Conservation (phyloP, 139 green algal genomes). For the Chlorella sorokiniana region DNA sequence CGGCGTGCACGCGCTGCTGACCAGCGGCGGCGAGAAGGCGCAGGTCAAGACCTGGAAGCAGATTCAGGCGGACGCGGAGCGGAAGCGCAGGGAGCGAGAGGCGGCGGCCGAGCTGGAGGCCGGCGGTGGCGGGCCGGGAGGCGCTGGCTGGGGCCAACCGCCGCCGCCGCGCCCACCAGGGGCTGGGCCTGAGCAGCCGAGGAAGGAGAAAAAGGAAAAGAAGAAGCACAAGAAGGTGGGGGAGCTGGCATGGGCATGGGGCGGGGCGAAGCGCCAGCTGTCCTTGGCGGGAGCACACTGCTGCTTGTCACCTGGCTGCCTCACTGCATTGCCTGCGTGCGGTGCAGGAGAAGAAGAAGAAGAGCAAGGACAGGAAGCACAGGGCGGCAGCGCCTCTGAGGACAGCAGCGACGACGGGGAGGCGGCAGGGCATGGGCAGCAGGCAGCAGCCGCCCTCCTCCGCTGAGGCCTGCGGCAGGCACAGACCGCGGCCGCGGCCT, state of each 20-base stretch:
- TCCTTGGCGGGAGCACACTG: neutral
- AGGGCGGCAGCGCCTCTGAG: slow-evolving; percentile 2
- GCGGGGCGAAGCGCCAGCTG: neutral
- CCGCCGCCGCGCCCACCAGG: neutral
- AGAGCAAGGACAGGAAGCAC: slow-evolving; percentile 22
- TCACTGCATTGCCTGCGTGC: neutral
- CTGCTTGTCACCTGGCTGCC: neutral
- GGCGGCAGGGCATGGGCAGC: slow-evolving; percentile 16
- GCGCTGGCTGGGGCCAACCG: slow-evolving; percentile 2
- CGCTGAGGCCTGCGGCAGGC: too few species aligned
- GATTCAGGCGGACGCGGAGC: slow-evolving; percentile 13
- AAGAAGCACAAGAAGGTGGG: slow-evolving; percentile 52
- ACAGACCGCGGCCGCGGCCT: too few species aligned
- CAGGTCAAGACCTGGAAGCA: slow-evolving; percentile 22
- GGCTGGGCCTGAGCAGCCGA: neutral
- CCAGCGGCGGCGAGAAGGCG: neutral
- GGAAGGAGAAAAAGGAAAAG: slow-evolving; percentile 48
- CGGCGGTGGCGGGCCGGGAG: neutral
- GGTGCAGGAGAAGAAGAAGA: slow-evolving; percentile 56
- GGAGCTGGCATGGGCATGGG: neutral
- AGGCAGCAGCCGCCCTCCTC: neutral
- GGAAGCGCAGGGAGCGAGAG: neutral
- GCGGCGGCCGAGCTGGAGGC: slow-evolving; percentile 5
- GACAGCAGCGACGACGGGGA: neutral
- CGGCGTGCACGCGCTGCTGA: slow-evolving; percentile 49